Evolutionary conservation across 805 yeast genomes (phyloP), one percentile per base, ranked within the genome.

Genomic region (Yarrowia deformans): DNA sequence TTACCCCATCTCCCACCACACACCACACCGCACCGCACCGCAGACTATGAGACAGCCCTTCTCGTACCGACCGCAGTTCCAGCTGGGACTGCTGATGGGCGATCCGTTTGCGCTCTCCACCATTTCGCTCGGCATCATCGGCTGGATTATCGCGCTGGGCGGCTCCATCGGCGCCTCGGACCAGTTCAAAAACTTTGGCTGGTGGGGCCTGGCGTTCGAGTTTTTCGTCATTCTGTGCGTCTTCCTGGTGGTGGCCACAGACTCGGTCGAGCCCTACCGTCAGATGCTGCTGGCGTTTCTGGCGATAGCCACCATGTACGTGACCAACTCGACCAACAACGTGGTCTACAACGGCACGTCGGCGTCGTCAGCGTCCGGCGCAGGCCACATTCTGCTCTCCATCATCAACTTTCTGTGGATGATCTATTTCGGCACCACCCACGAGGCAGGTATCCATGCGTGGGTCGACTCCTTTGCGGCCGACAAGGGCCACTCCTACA

Each of bases 131-230:
- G 68, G 63, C 39, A 66, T 75, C 75, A 82, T 92, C 34, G 86
- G 97, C 16, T 94, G 98, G 98, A 81, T 92, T 70, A 85, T 95
- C 64, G 91, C 97, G 10, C 83, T 95, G 68, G 96, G 90, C 1
- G 98, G 98, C 1, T 90, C 97, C 16, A 87, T 90, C 19, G 87
- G 90, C 0, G 77, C 87, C 8, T 82, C 82, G 18, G 70, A 69
- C 35, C 63, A 78, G 7, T 91, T 89, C 76, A 97, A 98, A 0
- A 85, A 87, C 72, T 90, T 94, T 79, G 86, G 95, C 4, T 94
- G 99, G 99, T 95, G 99, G 99, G 97, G 97, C 1, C 78, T 95
- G 7, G 93, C 90, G 1, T 95, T 87, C 76, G 88, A 94, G 79
- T 81, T 93, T 23, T 71, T 91, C 39, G 73, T 91, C 50, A 83